Evolutionary conservation across 495 filamentous ascomycete genomes (phyloP).

Genomic region (Chaetomium tenue): DNA sequence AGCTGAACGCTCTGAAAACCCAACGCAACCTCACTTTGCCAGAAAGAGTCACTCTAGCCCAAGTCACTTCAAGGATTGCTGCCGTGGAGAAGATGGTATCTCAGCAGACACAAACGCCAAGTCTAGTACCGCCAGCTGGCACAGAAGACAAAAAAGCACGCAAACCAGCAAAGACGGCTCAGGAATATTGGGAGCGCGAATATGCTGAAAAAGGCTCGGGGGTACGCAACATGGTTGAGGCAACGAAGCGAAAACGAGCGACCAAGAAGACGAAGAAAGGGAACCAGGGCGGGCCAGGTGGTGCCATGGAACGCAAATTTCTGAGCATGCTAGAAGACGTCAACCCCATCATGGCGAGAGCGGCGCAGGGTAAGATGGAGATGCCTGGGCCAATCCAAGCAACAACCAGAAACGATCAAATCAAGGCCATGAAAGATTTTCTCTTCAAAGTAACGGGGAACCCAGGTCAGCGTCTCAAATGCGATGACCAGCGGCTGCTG

Average conservation of each 20-base stretch:
- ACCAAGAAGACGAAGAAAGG: too few species aligned
- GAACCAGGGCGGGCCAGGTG: neutral
- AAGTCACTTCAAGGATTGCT: neutral
- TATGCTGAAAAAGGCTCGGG: constrained; percentile 5
- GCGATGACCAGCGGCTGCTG: neutral
- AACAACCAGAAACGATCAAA: neutral
- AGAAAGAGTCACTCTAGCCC: neutral
- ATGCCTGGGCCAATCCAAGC: constrained; percentile 4
- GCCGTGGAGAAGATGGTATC: neutral
- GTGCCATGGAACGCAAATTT: neutral
- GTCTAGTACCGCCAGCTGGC: too few species aligned
- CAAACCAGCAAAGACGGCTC: neutral
- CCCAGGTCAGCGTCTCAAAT: neutral
- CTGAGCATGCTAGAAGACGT: neutral
- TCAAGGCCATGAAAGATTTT: constrained; percentile 2
- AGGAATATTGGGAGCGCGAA: constrained; percentile 10
- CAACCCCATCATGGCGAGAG: constrained; percentile 10
- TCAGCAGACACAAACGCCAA: neutral
- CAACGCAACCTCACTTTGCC: neutral
- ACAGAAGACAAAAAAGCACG: neutral
- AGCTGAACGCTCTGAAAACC: neutral
- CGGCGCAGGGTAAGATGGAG: neutral
- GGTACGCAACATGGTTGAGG: neutral
- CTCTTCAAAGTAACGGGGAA: neutral
- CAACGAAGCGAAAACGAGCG: neutral